Evolutionary conservation across 208 protist genomes (phyloP).

Genomic region (Endotrypanum monterogeii): DNA sequence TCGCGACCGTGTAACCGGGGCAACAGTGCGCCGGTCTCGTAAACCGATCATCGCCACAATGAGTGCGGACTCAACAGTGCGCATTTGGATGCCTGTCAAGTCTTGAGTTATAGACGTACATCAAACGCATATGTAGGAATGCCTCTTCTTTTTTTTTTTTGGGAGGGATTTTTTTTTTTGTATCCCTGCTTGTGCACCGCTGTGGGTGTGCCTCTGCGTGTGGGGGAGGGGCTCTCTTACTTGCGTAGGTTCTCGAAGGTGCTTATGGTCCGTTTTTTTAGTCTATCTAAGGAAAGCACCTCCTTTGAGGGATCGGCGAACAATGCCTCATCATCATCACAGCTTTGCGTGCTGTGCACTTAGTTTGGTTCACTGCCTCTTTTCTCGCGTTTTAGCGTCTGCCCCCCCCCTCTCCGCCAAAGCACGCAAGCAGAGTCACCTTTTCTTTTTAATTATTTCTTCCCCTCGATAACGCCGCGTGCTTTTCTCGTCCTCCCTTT

Average conservation of each 20-base stretch:
- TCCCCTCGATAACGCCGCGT: background rate
- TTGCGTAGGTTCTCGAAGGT: background rate
- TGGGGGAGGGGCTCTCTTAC: background rate
- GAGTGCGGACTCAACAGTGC: constrained; percentile 84
- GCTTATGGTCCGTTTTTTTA: background rate
- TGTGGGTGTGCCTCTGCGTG: background rate
- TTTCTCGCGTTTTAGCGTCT: background rate
- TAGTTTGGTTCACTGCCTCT: background rate
- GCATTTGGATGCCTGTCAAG: constrained; percentile 82
- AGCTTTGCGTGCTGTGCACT: background rate
- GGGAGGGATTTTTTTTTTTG: background rate
- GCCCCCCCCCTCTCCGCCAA: background rate
- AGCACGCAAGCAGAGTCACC: background rate
- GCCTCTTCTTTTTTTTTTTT: background rate
- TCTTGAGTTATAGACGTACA: background rate
- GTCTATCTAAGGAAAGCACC: background rate
- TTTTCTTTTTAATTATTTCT: background rate
- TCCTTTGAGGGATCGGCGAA: background rate
- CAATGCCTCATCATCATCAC: background rate
- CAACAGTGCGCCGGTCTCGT: constrained; percentile 60
- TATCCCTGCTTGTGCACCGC: constrained; percentile 13
- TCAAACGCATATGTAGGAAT: constrained; percentile 21
- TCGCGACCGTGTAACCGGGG: constrained; percentile 81
- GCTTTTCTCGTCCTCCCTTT: too few species aligned
- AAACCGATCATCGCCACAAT: constrained; percentile 85